phyloP scores from a whole-genome alignment of 306 rosid species.

The Crotalaria pallida region DNA sequence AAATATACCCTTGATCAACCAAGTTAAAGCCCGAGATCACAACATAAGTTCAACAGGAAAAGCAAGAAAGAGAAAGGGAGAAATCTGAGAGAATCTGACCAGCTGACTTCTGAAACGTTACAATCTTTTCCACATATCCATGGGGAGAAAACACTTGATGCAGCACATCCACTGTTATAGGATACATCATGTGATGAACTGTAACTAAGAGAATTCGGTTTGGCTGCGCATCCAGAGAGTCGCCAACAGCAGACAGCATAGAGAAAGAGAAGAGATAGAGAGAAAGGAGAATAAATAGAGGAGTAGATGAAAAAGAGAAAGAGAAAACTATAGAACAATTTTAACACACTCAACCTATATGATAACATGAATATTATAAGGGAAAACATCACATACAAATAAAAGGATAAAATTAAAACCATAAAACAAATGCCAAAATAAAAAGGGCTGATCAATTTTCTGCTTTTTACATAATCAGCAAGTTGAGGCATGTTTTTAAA shows the following conservation, averaged over 20 bases:
- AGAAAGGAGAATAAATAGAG: conserved; percentile 86
- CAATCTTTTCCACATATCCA: conserved; percentile 98
- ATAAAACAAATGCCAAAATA: not conserved
- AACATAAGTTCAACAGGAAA: conserved; percentile 21
- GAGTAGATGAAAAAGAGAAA: conserved; percentile 47
- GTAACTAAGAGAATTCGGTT: conserved; percentile 98
- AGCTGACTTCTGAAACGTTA: conserved; percentile 99
- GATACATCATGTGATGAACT: conserved; percentile 97
- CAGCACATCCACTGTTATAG: conserved; percentile 99
- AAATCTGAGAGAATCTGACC: conserved; percentile 92
- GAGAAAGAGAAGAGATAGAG: conserved; percentile 79
- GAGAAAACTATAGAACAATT: conserved; percentile 23
- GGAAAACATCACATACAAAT: not conserved
- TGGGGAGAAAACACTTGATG: conserved; percentile 97
- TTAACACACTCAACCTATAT: conserved; percentile 24
- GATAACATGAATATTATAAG: not conserved
- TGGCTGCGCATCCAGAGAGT: conserved; percentile 86
- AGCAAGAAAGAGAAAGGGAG: conserved; percentile 48
- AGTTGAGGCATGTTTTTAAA: not conserved
- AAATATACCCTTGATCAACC: conserved; percentile 8
- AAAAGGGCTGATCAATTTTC: not conserved
- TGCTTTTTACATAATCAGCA: conserved; percentile 9
- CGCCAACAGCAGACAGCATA: conserved; percentile 72
- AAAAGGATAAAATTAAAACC: not conserved
- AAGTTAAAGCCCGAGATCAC: conserved; percentile 5